Base-by-base conservation (phyloP, 192 early-diverging fungal genomes). In the Podila verticillata region DNA sequence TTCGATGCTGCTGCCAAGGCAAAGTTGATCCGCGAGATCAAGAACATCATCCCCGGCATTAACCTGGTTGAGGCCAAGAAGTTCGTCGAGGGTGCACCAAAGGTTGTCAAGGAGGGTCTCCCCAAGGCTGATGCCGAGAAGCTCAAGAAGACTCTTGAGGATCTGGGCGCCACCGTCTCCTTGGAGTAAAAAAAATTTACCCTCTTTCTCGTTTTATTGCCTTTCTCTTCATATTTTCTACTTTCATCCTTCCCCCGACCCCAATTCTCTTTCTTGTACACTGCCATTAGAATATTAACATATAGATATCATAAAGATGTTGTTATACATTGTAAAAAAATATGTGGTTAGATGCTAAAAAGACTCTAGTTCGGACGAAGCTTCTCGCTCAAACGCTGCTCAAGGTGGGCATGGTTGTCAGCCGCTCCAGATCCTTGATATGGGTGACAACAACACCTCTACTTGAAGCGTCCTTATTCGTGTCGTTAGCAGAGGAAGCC, bases 11-110 rank as follows among this genome's bases (percentile, higher is more conserved):
- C 93, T 31, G 84, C 93, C 65, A 99, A 99, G 87, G 96, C 98
- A 72, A 99, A 99, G 90, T 91, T 99, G 57, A 99, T 99, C 73
- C 92, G 95, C 82, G 98, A 99, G 87, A 96, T 99, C 70, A 98
- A 98, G 90, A 93, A 90, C 81, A 79, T 99, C 68, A 82, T 96
- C 6, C 95, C 96, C 26, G 95, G 95, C 63, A 93, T 95, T 69
- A 98, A 95, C 88, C 84, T 99, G 84, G 95, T 99, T 20, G 98
- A 97, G 78, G 98, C 98, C 79, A 99, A 99, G 90, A 99, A 99
- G 89, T 98, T 99, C 86, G 96, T 98, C 28, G 98, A 99, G 86
- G 89, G 94, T 70, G 96, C 90, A 68, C 98, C 98, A 81, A 99
- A 99, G 89, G 93, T 97, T 63, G 87, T 99, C 80, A 95, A 93